Percentiles rank a stretch among this genome's conserved stretches.
Conservation (phyloP, 2,329 filamentous ascomycete species). For the Colletotrichum limetticola region DNA sequence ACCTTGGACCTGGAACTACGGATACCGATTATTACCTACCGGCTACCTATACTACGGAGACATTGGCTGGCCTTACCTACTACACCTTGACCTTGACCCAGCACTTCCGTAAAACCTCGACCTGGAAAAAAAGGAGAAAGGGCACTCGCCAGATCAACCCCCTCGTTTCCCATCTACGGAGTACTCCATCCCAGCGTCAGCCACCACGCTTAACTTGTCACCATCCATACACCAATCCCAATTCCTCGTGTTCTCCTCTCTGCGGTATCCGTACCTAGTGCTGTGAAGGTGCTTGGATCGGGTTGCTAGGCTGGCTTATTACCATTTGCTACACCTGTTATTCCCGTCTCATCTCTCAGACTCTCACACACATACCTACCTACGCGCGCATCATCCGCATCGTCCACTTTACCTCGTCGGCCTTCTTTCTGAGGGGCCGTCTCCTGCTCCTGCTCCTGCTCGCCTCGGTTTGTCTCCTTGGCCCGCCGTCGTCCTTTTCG, state of each 20-base stretch:
- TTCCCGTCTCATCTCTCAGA: neutral
- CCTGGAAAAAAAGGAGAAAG: neutral
- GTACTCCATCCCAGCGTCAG: constrained; percentile 1
- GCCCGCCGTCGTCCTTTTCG: neutral
- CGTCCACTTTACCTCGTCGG: neutral
- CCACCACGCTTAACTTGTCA: neutral
- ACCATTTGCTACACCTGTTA: neutral
- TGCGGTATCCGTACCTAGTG: too few relatives aligned
- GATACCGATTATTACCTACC: neutral
- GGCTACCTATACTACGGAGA: neutral
- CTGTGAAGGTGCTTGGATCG: too few relatives aligned
- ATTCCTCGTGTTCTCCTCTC: neutral
- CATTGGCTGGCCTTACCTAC: neutral
- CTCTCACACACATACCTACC: neutral
- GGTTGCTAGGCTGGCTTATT: neutral
- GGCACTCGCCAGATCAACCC: neutral
- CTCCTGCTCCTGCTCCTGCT: neutral
- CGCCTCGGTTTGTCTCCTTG: neutral
- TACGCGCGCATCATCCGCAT: neutral
- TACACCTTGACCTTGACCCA: neutral
- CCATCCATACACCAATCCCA: neutral
- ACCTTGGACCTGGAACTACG: neutral
- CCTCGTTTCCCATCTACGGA: neutral
- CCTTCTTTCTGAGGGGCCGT: neutral
- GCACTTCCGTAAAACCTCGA: neutral